Base-by-base conservation (phyloP, 768 basidiomycete species). In the Hericium alpestre region DNA sequence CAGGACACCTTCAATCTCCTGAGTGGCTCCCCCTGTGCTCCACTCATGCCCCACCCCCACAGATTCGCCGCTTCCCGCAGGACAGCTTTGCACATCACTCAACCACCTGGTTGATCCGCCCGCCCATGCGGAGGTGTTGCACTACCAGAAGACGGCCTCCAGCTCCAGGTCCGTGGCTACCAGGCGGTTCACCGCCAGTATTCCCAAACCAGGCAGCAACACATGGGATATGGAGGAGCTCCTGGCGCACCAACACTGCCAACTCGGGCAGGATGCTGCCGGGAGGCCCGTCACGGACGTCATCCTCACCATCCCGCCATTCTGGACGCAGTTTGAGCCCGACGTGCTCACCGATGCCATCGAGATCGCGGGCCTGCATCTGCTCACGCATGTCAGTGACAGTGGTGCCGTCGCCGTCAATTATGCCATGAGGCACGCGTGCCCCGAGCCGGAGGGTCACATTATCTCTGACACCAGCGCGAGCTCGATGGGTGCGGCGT, bases 391-490 rank as follows among this genome's bases (percentile, higher is more conserved):
- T 58, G 81, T 99, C 54, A 88, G 93, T 63, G 96, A 99, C 64
- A 95, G 95, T 25, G 83, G 90, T 0, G 91, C 93, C 2, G 87
- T 94, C n/a, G 96, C 93, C 13, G 79, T 98, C 63, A 99, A 99
- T 74, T 99, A 90, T 66, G 96, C 96, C 46, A 96, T 98, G 93
- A 93, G 93, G 1, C 82, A 95, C 51, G 77, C 83, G 1, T 98
- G 98, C 75, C 73, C 86, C 0, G 73, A 72, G 2, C 82, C 84
- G 0, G 87, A 94, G 65, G 81, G 86, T 68, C 94, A 98, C 67
- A 71, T 99, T 63, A 84, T 99, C 58, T 99, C 89, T 71, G 96
- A 98, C 64, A 90, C 93, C 0, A 96, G 96, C 46, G 90, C 95
- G 5, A 86, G 85, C 1, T 78, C 87, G 4, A 84, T 86, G 43